Base-by-base conservation (phyloP, 163 green algal species). In the Coccomyxa subellipsoidea region DNA sequence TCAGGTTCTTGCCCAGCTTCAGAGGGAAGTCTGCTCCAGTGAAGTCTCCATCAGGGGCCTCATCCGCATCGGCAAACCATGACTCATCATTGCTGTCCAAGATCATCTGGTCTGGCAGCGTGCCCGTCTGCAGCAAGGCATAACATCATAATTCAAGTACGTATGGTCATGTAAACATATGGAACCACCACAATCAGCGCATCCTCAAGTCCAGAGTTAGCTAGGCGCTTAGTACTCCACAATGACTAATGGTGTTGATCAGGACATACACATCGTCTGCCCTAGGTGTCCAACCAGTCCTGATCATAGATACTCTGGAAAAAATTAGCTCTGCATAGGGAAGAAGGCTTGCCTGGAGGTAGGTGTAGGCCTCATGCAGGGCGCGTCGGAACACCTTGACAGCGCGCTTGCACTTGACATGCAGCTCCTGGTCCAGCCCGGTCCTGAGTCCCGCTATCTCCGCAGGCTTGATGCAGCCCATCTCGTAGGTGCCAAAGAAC, bases 71-170 rank as follows among this genome's bases (percentile, higher is more conserved):
- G 35, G 89, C 88, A 3, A 76, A 35, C 73, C 83, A 90, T 0
- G 73, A 69, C 10, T 93, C 89, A 31, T 94, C 91, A 69, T 91
- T 90, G 86, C 94, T 85, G 10, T 89, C 72, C 1, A 88, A 88
- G 12, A 91, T 81, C 89, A 95, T 94, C 78, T 81, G 77, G 21
- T 82, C 83, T 0, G 91, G 89, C 77, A 95, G 90, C 79, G 92
- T 82, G 2, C 91, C 90, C 12, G 87, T 84, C 91, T 94, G 83
- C 7, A 54, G 34, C 34, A 82, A 40, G n/a, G 4, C 7, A 34
- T 15, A 35, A 47, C 29, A 23, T 31, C 34, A 70, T 18, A 73
- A 0, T 7, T 38, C 37, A 18, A 29, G 1, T 76, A 36, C 38
- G 23, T 40, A 27, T 37, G n/a, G n/a, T n/a, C n/a, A n/a, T n/a